A percentile compares a stretch with the other conserved stretches of the same genome.
These are phyloP conservation scores for Mycena galopus DNA, from an alignment of 768 basidiomycete species.

Conservation along the genomic window DNA sequence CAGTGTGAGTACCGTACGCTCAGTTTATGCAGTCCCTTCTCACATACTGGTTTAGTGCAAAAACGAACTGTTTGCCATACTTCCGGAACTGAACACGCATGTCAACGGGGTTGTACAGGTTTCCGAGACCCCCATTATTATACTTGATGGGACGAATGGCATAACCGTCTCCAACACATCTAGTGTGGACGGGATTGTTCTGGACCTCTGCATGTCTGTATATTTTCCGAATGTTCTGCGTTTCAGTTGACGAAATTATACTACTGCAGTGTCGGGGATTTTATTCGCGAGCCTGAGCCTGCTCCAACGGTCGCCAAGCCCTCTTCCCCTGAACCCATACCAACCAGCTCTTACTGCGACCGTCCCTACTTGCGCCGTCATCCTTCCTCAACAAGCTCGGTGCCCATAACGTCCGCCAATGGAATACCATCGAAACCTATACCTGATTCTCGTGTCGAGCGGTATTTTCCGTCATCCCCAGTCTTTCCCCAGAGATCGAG, in stretches of 20 bases:
- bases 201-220: conserved; percentile 35
- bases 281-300: conserved; percentile 8
- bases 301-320: neutral
- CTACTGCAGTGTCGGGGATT: conserved; percentile 24
- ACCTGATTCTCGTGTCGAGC: neutral
- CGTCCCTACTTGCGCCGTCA: neutral
- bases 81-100: conserved; percentile 47
- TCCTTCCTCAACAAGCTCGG: neutral
- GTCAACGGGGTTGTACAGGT: conserved; percentile 45
- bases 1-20: conserved; percentile 36
- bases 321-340: neutral
- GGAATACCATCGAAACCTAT: neutral
- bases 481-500: neutral
- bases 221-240: neutral
- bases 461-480: neutral
- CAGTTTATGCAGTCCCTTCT: neutral
- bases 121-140: conserved; percentile 45
- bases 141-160: conserved; percentile 42
- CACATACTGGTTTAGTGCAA: conserved; percentile 38
- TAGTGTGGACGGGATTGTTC: neutral
- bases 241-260: neutral
- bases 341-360: neutral
- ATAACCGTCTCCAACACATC: conserved; percentile 36
- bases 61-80: conserved; percentile 45
- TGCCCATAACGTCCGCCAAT: neutral